Conservation (phyloP, 352 stramenopile species). For the Pythium brassicae region DNA sequence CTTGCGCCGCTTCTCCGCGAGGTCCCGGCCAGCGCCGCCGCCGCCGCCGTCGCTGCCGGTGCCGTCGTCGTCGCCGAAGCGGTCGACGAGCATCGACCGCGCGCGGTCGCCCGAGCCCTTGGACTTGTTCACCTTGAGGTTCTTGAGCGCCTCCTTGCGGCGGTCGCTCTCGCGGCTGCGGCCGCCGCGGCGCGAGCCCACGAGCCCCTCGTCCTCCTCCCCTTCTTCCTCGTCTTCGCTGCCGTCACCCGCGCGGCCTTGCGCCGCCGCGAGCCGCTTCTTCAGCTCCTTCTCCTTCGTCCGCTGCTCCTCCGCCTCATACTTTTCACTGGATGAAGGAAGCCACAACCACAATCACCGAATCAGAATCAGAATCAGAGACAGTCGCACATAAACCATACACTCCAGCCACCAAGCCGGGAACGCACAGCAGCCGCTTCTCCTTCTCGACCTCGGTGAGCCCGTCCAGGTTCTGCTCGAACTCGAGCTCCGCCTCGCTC, state of each 20-base stretch:
- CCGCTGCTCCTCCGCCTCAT: slow-evolving; percentile 77
- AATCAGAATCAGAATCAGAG: no score
- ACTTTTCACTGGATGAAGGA: slow-evolving; percentile 53
- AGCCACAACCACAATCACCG: neutral
- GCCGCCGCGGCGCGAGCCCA: slow-evolving; percentile 47
- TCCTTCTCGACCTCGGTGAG: slow-evolving; percentile 87
- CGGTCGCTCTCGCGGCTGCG: slow-evolving; percentile 63
- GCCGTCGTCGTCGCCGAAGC: slow-evolving; percentile 56
- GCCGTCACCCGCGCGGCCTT: slow-evolving; percentile 38
- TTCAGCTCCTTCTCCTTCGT: slow-evolving; percentile 83
- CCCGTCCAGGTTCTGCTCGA: slow-evolving; percentile 33
- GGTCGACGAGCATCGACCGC: slow-evolving; percentile 74
- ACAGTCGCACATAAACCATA: no score
- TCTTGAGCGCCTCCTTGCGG: slow-evolving; percentile 77
- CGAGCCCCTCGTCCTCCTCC: slow-evolving; percentile 38
- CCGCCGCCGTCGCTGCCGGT: slow-evolving; percentile 29
- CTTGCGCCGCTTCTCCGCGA: slow-evolving; percentile 73
- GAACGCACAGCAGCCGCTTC: slow-evolving; percentile 64
- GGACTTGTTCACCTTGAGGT: slow-evolving; percentile 74
- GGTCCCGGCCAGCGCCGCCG: slow-evolving; percentile 33
- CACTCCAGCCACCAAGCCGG: neutral
- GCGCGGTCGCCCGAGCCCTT: slow-evolving; percentile 45
- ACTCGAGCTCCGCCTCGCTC: slow-evolving; percentile 50
- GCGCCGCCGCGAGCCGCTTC: slow-evolving; percentile 61
- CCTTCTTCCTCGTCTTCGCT: slow-evolving; percentile 32